Evolutionary conservation across 371 early-diverging fungal genomes (phyloP).

Genomic region (Mortierella sp.): DNA sequence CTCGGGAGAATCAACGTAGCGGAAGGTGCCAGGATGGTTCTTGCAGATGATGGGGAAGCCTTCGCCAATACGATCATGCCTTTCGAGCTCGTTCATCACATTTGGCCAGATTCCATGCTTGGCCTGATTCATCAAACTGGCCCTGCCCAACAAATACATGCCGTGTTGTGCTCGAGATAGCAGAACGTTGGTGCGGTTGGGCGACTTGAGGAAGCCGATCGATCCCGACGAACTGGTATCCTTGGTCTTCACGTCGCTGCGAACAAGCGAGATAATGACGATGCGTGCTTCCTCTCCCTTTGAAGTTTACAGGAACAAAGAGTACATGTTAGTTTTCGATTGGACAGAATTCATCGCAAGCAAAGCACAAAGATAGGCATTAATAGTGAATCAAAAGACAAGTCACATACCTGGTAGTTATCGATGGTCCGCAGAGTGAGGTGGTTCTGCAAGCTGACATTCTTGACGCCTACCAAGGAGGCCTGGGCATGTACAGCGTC

Average conservation of each 20-base stretch:
- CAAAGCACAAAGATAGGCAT: neutral
- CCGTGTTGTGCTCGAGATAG: slow-evolving; percentile 76
- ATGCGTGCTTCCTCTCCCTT: slow-evolving; percentile 60
- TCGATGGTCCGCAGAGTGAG: slow-evolving; percentile 55
- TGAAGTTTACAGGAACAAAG: neutral
- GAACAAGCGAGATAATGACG: slow-evolving; percentile 70
- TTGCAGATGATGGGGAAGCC: slow-evolving; percentile 62
- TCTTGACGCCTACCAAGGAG: slow-evolving; percentile 4
- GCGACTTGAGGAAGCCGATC: slow-evolving; percentile 85
- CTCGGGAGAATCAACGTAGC: slow-evolving; percentile 32
- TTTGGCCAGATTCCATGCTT: slow-evolving; percentile 59
- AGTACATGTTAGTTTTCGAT: neutral
- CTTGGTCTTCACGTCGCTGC: slow-evolving; percentile 61
- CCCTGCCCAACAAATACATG: slow-evolving; percentile 71
- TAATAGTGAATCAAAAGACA: no score
- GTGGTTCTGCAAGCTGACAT: slow-evolving; percentile 23
- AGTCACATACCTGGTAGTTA: slow-evolving; percentile 54
- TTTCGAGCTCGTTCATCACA: slow-evolving; percentile 36
- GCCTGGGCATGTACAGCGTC: neutral
- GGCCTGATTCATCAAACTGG: slow-evolving; percentile 40
- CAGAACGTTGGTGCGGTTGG: slow-evolving; percentile 84
- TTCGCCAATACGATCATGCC: slow-evolving; percentile 48
- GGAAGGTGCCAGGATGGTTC: slow-evolving; percentile 54
- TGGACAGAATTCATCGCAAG: neutral
- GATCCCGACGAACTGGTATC: slow-evolving; percentile 28